Conservation (phyloP, 2,329 filamentous ascomycete genomes). For the Verticillium klebahnii region DNA sequence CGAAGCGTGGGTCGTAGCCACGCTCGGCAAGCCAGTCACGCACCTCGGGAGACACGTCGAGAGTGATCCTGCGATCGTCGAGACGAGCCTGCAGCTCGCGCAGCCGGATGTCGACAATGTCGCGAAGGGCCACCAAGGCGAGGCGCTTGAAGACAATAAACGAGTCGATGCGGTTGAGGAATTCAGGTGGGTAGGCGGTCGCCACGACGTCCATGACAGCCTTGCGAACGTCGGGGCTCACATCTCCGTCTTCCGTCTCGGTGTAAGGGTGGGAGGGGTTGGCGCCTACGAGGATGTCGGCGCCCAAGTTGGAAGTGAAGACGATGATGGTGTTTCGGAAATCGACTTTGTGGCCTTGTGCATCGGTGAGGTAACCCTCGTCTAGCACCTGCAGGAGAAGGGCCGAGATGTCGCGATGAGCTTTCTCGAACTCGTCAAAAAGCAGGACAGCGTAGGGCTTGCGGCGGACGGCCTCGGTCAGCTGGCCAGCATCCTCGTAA, state of each 20-base stretch:
- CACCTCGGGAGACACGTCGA: slow-evolving; percentile 67
- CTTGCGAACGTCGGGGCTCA: slow-evolving; percentile 67
- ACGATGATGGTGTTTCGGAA: slow-evolving; percentile 97
- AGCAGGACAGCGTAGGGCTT: slow-evolving; percentile 94
- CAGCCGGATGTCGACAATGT: slow-evolving; percentile 91
- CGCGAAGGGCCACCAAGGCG: slow-evolving; percentile 70
- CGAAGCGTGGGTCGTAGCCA: slow-evolving; percentile 88
- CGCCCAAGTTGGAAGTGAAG: slow-evolving; percentile 90
- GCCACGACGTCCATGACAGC: slow-evolving; percentile 88
- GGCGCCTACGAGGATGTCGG: slow-evolving; percentile 80
- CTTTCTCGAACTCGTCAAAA: slow-evolving; percentile 98
- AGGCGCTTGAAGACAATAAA: slow-evolving; percentile 95
- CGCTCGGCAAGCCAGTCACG: slow-evolving; percentile 83
- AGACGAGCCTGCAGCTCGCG: slow-evolving; percentile 78
- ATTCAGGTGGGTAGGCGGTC: slow-evolving; percentile 76
- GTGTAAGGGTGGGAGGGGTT: slow-evolving; percentile 61
- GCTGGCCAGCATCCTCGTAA: slow-evolving; percentile 92
- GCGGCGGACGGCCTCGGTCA: slow-evolving; percentile 89
- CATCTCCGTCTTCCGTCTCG: slow-evolving; percentile 59
- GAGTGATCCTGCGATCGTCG: slow-evolving; percentile 76
- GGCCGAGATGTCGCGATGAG: slow-evolving; percentile 89
- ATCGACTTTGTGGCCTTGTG: slow-evolving; percentile 93
- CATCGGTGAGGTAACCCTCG: slow-evolving; percentile 92
- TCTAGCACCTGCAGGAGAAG: slow-evolving; percentile 91
- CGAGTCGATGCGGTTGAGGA: slow-evolving; percentile 93